These are phyloP conservation scores for Salisapilia sapeloensis DNA, from an alignment of 352 stramenopile genomes.

Conservation along the genomic window DNA sequence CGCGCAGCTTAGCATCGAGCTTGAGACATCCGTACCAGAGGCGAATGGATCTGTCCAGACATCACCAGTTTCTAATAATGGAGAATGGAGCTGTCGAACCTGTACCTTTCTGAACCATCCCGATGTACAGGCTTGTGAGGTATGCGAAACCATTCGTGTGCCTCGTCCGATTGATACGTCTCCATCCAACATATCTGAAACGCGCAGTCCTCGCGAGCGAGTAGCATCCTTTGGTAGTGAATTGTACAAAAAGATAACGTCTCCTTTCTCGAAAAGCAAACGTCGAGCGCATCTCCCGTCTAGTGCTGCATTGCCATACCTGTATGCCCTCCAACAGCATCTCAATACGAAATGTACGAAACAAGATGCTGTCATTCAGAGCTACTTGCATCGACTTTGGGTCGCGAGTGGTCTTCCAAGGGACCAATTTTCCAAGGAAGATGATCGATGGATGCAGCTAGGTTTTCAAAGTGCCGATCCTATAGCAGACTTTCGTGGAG, in stretches of 20 bases:
- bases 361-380: conserved; percentile 11
- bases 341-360: conserved; percentile 69
- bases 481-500: conserved; percentile 70
- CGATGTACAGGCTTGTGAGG: conserved; percentile 15
- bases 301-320: no score
- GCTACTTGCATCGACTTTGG: not conserved
- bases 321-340: no score
- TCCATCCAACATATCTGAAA: no score
- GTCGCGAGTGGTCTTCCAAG: not conserved
- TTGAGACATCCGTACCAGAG: no score
- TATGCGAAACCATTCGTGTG: conserved; percentile 5
- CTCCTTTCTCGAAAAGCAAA: no score
- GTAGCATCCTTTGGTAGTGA: no score
- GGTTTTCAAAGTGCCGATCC: conserved; percentile 66
- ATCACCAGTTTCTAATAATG: no score
- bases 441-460: conserved; percentile 48
- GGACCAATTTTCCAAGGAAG: not conserved
- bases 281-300: not conserved
- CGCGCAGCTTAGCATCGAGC: no score
- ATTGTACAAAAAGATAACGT: no score
- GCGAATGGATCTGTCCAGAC: no score
- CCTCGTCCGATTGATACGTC: no score
- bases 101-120: conserved; percentile 74
- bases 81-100: conserved; percentile 40
- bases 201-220: no score